phyloP scores from a whole-genome alignment of 2,329 filamentous ascomycete genomes.

The Fusarium sambucinum region DNA sequence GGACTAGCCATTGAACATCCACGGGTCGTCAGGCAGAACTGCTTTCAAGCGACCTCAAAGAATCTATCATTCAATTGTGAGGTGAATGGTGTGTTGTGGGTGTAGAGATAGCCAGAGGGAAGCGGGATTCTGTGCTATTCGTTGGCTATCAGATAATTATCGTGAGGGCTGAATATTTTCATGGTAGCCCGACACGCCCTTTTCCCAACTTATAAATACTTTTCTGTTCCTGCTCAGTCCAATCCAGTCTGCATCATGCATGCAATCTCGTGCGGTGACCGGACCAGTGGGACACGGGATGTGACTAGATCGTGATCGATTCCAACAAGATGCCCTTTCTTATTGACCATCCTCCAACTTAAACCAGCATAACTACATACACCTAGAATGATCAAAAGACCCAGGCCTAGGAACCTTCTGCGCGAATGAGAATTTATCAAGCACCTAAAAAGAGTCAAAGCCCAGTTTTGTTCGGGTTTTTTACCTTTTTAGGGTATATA shows the following conservation, averaged over 20 bases:
- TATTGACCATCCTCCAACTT: background rate
- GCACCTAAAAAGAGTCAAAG: background rate
- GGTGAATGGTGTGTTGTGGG: background rate
- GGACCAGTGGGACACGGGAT: background rate
- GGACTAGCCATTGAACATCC: background rate
- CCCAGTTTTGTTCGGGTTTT: background rate
- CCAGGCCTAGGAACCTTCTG: background rate
- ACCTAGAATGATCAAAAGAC: background rate
- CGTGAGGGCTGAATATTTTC: background rate
- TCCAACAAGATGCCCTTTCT: background rate
- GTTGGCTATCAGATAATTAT: background rate
- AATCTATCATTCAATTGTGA: background rate
- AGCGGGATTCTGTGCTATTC: background rate
- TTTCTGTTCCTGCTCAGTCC: background rate
- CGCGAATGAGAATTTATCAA: background rate
- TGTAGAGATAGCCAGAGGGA: background rate
- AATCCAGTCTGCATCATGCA: background rate
- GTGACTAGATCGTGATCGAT: background rate
- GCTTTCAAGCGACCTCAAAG: background rate
- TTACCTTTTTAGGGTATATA: background rate
- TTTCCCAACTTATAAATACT: too few species aligned
- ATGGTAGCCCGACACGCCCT: background rate
- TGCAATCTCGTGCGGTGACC: background rate
- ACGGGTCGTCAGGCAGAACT: background rate
- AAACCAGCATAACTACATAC: background rate